Evolutionary conservation across 495 filamentous ascomycete species (phyloP).

Genomic region (Podospora fimiseda): DNA sequence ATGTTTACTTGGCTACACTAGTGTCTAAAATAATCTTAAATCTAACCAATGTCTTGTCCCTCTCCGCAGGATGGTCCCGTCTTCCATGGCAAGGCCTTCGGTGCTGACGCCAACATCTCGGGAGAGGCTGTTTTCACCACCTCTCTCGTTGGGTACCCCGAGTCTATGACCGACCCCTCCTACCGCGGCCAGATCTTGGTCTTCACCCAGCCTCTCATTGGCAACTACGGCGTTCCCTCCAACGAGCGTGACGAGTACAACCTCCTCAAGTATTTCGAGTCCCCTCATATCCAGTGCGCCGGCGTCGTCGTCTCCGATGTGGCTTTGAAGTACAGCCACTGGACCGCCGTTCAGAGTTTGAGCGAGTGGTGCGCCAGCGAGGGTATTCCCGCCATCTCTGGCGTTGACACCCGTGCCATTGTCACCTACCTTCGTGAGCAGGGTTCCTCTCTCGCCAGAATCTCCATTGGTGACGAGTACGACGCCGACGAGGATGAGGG

Average conservation of each 20-base stretch:
- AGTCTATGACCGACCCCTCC: slow-evolving; percentile 96
- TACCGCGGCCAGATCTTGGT: slow-evolving; percentile 98
- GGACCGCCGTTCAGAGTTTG: slow-evolving; percentile 94
- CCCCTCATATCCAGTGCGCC: slow-evolving; percentile 90
- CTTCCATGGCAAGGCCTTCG: slow-evolving; percentile 89
- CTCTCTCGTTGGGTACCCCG: slow-evolving; percentile 88
- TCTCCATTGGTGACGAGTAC: slow-evolving; percentile 96
- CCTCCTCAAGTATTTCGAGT: slow-evolving; percentile 89
- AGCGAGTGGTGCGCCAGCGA: slow-evolving; percentile 92
- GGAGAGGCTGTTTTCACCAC: slow-evolving; percentile 96
- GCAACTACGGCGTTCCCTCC: slow-evolving; percentile 94
- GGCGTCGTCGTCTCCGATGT: slow-evolving; percentile 95
- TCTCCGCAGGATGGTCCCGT: slow-evolving; percentile 67
- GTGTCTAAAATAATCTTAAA: neutral
- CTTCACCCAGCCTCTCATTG: slow-evolving; percentile 95
- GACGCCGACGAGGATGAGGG: slow-evolving; percentile 98
- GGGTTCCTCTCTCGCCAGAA: slow-evolving; percentile 89
- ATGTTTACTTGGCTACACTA: slow-evolving; percentile 22
- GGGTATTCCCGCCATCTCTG: slow-evolving; percentile 91
- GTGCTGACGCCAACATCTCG: slow-evolving; percentile 83
- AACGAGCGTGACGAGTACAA: slow-evolving; percentile 67
- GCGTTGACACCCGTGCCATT: slow-evolving; percentile 93
- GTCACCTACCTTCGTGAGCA: slow-evolving; percentile 93
- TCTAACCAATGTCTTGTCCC: slow-evolving; percentile 2
- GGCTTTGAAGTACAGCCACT: slow-evolving; percentile 90